Conservation (phyloP, 108 stramenopile species). For the Skeletonema potamos region DNA sequence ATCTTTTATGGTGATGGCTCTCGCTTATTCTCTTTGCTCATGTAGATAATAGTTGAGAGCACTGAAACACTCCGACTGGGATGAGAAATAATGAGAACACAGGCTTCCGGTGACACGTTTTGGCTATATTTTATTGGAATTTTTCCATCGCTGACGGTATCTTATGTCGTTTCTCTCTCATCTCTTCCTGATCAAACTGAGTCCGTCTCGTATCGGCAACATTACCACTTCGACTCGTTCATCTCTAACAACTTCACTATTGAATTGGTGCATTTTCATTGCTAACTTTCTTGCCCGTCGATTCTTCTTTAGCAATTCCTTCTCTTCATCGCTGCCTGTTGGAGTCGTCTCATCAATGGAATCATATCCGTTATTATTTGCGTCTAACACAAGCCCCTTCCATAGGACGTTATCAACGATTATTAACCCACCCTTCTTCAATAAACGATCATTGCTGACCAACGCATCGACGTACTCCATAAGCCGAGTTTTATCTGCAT, state of each 20-base stretch:
- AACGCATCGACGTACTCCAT: constrained; percentile 83
- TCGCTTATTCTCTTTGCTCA: background rate
- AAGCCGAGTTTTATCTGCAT: constrained; percentile 88
- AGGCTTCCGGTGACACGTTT: background rate
- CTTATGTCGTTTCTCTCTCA: constrained; percentile 5
- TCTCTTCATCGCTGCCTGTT: constrained; percentile 19
- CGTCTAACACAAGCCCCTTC: constrained; percentile 87
- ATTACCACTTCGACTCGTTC: constrained; percentile 74
- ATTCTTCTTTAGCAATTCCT: constrained; percentile 52
- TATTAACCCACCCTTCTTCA: constrained; percentile 79
- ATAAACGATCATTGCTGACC: constrained; percentile 53
- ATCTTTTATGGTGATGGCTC: background rate
- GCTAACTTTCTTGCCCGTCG: constrained; percentile 81
- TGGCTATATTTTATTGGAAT: background rate
- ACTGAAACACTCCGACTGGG: too few relatives aligned
- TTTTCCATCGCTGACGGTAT: background rate
- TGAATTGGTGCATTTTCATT: constrained; percentile 88
- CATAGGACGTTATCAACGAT: constrained; percentile 93
- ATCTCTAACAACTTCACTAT: constrained; percentile 72
- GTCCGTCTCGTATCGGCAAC: constrained; percentile 88
- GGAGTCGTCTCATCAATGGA: constrained; percentile 10
- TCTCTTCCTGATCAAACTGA: constrained; percentile 83
- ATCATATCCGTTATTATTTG: constrained; percentile 38
- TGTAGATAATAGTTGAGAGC: background rate
- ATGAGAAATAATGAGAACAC: background rate